Evolutionary conservation across 2,329 filamentous ascomycete species (phyloP).

Genomic region (Ceratocystis smalleyi): DNA sequence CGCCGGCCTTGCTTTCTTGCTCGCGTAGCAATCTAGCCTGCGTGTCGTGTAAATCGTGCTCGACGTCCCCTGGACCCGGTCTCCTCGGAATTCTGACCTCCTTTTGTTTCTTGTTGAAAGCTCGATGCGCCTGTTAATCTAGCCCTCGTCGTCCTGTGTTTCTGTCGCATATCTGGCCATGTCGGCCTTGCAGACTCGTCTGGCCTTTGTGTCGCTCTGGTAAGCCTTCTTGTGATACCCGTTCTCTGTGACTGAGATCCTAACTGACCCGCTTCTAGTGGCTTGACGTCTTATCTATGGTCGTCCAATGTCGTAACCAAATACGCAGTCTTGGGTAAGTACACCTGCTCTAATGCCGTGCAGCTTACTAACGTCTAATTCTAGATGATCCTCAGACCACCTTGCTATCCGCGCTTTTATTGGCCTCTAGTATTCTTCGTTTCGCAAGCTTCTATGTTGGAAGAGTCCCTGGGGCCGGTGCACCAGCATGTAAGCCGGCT

Average conservation of each 20-base stretch:
- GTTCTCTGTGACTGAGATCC: not conserved
- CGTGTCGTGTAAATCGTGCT: not conserved
- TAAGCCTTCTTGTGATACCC: not conserved
- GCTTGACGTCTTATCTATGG: slow-evolving; percentile 12
- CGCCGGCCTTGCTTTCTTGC: not conserved
- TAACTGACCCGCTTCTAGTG: slow-evolving; percentile 1
- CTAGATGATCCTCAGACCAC: slow-evolving; percentile 17
- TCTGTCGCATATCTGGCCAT: not conserved
- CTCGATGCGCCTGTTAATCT: not conserved
- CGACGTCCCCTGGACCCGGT: not conserved
- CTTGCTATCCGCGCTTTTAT: slow-evolving; percentile 29
- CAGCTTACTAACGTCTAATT: not conserved
- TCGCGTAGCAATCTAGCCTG: not conserved
- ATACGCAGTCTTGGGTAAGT: slow-evolving; percentile 17
- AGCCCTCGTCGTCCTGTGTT: not conserved
- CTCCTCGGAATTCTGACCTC: not conserved
- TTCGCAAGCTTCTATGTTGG: slow-evolving; percentile 19
- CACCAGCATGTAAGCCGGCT: slow-evolving; percentile 1
- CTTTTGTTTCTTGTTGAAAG: not conserved
- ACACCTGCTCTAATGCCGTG: not conserved
- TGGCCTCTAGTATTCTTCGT: slow-evolving; percentile 27
- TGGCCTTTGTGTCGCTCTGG: slow-evolving; percentile 13
- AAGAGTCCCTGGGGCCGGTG: slow-evolving; percentile 21
- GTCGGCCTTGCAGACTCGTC: slow-evolving; percentile 9
- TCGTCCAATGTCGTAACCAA: slow-evolving; percentile 12